phyloP scores from a whole-genome alignment of 352 stramenopile species.

The Pythium guiyangense region DNA sequence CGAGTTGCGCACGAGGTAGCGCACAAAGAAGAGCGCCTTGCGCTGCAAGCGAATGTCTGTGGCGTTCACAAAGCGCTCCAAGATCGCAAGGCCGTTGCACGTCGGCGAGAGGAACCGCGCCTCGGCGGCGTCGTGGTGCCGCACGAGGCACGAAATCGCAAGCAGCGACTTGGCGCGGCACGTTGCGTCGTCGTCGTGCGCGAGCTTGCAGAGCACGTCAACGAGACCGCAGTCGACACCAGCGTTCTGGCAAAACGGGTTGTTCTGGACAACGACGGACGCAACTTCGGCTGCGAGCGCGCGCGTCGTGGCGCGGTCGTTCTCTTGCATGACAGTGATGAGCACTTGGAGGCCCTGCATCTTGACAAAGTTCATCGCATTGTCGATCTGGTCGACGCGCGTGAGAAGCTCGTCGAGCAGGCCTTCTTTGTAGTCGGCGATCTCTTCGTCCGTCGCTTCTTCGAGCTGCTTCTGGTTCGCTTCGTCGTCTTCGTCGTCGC shows the following conservation, averaged over 20 bases:
- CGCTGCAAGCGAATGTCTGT: slow-evolving; percentile 70
- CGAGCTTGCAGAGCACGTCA: slow-evolving; percentile 61
- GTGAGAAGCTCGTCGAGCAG: slow-evolving; percentile 82
- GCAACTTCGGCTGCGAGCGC: slow-evolving; percentile 72
- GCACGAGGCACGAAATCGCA: slow-evolving; percentile 80
- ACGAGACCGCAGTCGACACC: slow-evolving; percentile 56
- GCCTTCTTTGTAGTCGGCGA: slow-evolving; percentile 77
- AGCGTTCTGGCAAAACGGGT: slow-evolving; percentile 75
- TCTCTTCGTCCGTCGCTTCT: slow-evolving; percentile 49
- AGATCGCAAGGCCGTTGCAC: slow-evolving; percentile 53
- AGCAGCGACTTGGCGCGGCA: slow-evolving; percentile 78
- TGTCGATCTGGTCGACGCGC: slow-evolving; percentile 86
- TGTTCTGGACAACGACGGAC: slow-evolving; percentile 85
- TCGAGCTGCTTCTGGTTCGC: slow-evolving; percentile 22
- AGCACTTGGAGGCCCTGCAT: slow-evolving; percentile 66
- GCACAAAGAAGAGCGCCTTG: slow-evolving; percentile 82
- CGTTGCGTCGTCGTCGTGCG: slow-evolving; percentile 44
- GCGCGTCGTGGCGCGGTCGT: slow-evolving; percentile 42
- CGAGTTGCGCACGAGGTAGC: slow-evolving; percentile 69
- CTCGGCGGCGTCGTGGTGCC: slow-evolving; percentile 59
- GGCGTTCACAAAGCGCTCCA: slow-evolving; percentile 46
- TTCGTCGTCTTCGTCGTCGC: slow-evolving; percentile 21
- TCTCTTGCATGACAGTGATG: slow-evolving; percentile 52
- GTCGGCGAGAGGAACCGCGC: slow-evolving; percentile 46
- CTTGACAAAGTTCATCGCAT: slow-evolving; percentile 86